These are phyloP conservation scores for Emydomyces testavorans DNA, from an alignment of 2,329 filamentous ascomycete genomes.

Conservation along the genomic window DNA sequence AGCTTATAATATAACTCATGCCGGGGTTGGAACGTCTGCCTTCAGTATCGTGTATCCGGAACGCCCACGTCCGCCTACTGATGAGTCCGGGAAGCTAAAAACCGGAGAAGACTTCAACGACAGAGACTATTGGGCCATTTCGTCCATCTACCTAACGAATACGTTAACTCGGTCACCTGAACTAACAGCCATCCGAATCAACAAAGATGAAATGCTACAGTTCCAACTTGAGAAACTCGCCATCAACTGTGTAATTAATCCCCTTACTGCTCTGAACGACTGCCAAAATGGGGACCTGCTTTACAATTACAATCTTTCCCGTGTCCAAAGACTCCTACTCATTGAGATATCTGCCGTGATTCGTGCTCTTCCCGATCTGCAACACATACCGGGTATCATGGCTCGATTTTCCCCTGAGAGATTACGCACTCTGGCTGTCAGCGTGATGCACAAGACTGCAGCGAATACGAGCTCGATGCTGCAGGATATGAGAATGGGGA, in stretches of 20 bases:
- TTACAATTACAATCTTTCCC: slow-evolving; percentile 53
- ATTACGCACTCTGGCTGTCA: slow-evolving; percentile 48
- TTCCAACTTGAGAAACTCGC: slow-evolving; percentile 70
- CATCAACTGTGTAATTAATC: slow-evolving; percentile 65
- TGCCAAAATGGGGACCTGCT: slow-evolving; percentile 60
- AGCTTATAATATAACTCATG: slow-evolving; percentile 46
- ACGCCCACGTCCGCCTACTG: slow-evolving; percentile 16
- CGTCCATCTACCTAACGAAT: slow-evolving; percentile 50
- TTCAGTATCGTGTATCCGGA: slow-evolving; percentile 38
- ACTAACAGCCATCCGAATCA: slow-evolving; percentile 50
- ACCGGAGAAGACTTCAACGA: slow-evolving; percentile 1
- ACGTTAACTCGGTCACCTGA: slow-evolving; percentile 52
- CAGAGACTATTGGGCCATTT: slow-evolving; percentile 23
- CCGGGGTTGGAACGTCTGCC: slow-evolving; percentile 48
- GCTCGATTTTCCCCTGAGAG: slow-evolving; percentile 50
- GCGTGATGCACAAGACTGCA: slow-evolving; percentile 44
- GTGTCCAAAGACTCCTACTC: slow-evolving; percentile 59
- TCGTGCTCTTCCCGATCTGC: slow-evolving; percentile 60
- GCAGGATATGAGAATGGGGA: slow-evolving; percentile 50
- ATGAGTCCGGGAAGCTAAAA: slow-evolving; percentile 4
- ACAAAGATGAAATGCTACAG: slow-evolving; percentile 52
- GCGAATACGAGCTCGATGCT: slow-evolving; percentile 57
- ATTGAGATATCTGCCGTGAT: slow-evolving; percentile 65
- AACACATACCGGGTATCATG: slow-evolving; percentile 47
- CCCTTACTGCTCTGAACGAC: slow-evolving; percentile 68